phyloP scores from a whole-genome alignment of 1,284 basidiomycete species.

The Trametes sp. region DNA sequence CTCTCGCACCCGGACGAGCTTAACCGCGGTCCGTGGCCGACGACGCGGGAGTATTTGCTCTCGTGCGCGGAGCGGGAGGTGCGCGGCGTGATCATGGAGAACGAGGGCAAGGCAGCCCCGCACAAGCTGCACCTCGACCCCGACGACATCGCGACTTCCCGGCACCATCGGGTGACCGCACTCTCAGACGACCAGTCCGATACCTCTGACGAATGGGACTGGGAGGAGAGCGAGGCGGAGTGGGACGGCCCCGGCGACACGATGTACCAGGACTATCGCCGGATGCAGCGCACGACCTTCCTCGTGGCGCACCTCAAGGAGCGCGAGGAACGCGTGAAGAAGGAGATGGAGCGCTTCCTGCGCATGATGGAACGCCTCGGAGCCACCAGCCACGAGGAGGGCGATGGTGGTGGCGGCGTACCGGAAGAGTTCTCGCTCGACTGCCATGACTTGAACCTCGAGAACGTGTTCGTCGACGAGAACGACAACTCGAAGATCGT shows the following conservation, averaged over 20 bases:
- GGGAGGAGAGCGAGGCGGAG: slow-evolving; percentile 78
- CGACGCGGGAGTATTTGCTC: slow-evolving; percentile 61
- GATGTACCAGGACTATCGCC: slow-evolving; percentile 81
- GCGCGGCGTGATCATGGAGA: slow-evolving; percentile 70
- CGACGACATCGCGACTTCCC: slow-evolving; percentile 70
- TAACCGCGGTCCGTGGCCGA: slow-evolving; percentile 77
- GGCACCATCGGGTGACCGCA: slow-evolving; percentile 69
- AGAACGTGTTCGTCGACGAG: slow-evolving; percentile 82
- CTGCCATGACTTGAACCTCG: slow-evolving; percentile 79
- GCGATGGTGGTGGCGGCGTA: slow-evolving; percentile 39
- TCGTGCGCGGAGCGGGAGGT: slow-evolving; percentile 75
- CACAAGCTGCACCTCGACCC: slow-evolving; percentile 81
- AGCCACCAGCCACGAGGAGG: slow-evolving; percentile 36
- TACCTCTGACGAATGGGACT: slow-evolving; percentile 75
- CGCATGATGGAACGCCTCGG: slow-evolving; percentile 67
- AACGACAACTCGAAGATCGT: slow-evolving; percentile 73
- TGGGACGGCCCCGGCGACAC: slow-evolving; percentile 74
- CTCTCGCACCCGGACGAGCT: slow-evolving; percentile 71
- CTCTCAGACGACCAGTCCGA: slow-evolving; percentile 74
- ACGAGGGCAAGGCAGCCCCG: slow-evolving; percentile 75
- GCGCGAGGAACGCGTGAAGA: slow-evolving; percentile 65
- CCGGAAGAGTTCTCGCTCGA: slow-evolving; percentile 74
- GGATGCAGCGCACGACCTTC: slow-evolving; percentile 80
- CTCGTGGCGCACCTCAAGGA: slow-evolving; percentile 70
- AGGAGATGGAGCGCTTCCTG: slow-evolving; percentile 76